These are phyloP conservation scores for Psilocybe sp. DNA, from an alignment of 768 basidiomycete species.

Conservation along the genomic window DNA sequence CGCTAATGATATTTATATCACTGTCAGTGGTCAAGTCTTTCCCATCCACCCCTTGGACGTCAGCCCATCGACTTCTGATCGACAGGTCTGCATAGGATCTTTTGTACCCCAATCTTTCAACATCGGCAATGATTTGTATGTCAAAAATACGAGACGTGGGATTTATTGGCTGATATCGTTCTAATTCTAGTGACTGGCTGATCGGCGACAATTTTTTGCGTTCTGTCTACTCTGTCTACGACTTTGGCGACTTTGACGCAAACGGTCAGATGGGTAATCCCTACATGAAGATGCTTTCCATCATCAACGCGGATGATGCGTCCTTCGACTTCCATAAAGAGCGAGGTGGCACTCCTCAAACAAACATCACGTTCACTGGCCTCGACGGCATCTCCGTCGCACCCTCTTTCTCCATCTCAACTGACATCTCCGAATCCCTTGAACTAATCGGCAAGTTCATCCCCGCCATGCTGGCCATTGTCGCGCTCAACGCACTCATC, in stretches of 20 bases:
- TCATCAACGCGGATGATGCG: constrained; percentile 67
- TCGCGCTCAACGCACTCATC: constrained; percentile 76
- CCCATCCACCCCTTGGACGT: constrained; percentile 82
- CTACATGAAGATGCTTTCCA: constrained; percentile 71
- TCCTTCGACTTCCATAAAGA: constrained; percentile 65
- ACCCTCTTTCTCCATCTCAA: constrained; percentile 52
- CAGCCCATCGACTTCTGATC: constrained; percentile 44
- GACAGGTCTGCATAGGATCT: constrained; percentile 64
- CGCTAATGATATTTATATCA: constrained; percentile 1
- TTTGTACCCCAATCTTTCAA: constrained; percentile 65
- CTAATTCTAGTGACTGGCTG: constrained; percentile 67
- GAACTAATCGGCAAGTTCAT: constrained; percentile 62
- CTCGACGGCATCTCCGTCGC: constrained; percentile 39
- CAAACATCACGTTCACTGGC: constrained; percentile 68
- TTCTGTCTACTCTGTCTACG: constrained; percentile 78
- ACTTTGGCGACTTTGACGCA: constrained; percentile 76
- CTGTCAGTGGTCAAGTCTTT: constrained; percentile 61
- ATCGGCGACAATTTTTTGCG: constrained; percentile 83
- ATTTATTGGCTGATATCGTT: background rate
- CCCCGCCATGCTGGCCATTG: constrained; percentile 71
- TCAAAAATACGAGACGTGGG: constrained; percentile 9
- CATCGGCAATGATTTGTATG: constrained; percentile 68
- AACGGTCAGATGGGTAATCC: constrained; percentile 69
- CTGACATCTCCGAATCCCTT: constrained; percentile 55
- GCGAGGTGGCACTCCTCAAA: constrained; percentile 63